Evolutionary conservation across 495 filamentous ascomycete genomes (phyloP), one percentile per base, ranked within the genome.

Genomic region (Aspergillus sparsus): DNA sequence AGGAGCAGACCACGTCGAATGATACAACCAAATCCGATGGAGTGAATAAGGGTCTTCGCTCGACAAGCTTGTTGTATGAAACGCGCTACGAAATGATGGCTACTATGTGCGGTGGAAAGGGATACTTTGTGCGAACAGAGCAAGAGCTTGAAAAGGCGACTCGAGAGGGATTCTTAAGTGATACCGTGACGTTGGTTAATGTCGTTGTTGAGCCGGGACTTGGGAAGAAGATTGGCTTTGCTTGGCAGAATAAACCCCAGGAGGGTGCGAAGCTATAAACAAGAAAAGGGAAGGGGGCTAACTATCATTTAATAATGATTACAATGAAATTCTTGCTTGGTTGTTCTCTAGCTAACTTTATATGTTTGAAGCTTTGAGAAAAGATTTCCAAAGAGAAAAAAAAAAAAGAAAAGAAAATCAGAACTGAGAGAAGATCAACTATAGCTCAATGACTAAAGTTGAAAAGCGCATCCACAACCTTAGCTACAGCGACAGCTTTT

Each of bases 31-130:
- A 69, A 58, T 59, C 70, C 1, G 62, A 64, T 36, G 73, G 71
- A 33, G 68, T 70, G 47, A 72, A 69, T 54, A 75, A 68, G 55
- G 75, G 81, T 6, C 64, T 87, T 21, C 74, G 81, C 27, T 80
- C 75, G 6, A 84, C 83, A 6, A 84, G 82, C 64, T 68, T 88
- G 6, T 77, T 83, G 6, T 88, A 79, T 56, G 79, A 86, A 62
- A 80, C 81, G 5, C 68, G 76, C 45, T 88, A 88, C 66, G 80
- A 87, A 61, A 81, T 80, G 64, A 68, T 87, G 44, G 85, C 83
- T 6, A 76, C 82, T 52, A 81, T 78, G 65, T 76, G 80, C 53
- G 85, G 85, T 2, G 86, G 82, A 2, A 72, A 72, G 36, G 86
- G 84, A 1, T 83, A 71, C 66, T 68, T 82, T 55, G 84, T 83